Conservation (phyloP, 768 basidiomycete species). For the Auricularia cornea region DNA sequence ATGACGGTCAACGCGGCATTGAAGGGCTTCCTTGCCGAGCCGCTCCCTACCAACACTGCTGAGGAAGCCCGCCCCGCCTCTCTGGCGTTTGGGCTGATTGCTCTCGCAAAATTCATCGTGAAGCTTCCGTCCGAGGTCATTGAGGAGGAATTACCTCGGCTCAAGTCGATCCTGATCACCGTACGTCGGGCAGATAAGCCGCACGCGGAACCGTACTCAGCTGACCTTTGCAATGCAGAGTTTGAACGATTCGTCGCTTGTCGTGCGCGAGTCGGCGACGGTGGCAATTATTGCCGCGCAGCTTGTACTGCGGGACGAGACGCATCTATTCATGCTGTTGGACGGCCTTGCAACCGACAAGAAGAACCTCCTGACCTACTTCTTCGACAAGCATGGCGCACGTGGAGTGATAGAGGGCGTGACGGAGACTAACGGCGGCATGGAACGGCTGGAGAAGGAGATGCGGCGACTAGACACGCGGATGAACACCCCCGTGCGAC, state of each 20-base stretch:
- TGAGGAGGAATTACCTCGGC: conserved; percentile 77
- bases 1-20: conserved; percentile 74
- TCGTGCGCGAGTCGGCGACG: conserved; percentile 77
- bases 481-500: conserved; percentile 52
- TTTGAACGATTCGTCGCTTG: conserved; percentile 66
- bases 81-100: conserved; percentile 77
- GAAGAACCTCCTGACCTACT: conserved; percentile 81
- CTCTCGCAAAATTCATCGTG: conserved; percentile 73
- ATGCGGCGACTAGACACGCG: conserved; percentile 73
- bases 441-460: conserved; percentile 70
- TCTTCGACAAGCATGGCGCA: conserved; percentile 81
- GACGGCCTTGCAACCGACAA: conserved; percentile 83
- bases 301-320: conserved; percentile 73
- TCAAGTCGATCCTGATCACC: conserved; percentile 60
- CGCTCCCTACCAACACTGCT: conserved; percentile 34
- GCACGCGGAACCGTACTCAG: too few species aligned
- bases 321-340: conserved; percentile 70
- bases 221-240: conserved; percentile 33
- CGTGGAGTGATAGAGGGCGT: conserved; percentile 36
- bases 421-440: conserved; percentile 29
- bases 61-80: conserved; percentile 52
- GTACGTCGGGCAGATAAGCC: too few species aligned
- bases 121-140: conserved; percentile 75
- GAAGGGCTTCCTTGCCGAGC: conserved; percentile 51
- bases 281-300: conserved; percentile 79